Percentiles rank a stretch among this genome's conserved stretches.
phyloP scores from a whole-genome alignment of 1,284 basidiomycete genomes.

The Heliocybe sulcata region DNA sequence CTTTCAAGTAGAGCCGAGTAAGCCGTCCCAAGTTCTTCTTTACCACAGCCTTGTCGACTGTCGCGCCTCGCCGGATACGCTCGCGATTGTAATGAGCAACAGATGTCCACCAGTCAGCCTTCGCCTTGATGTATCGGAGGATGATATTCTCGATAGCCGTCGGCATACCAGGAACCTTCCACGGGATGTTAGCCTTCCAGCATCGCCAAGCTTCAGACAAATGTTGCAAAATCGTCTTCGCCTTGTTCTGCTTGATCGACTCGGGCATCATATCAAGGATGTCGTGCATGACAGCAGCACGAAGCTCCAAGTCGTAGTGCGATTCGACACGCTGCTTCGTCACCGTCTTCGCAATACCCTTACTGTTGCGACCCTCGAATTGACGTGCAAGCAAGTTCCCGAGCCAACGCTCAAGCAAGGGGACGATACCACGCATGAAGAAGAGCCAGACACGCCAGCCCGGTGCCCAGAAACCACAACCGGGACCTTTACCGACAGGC shows the following conservation, averaged over 20 bases:
- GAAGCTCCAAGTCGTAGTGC: constrained; percentile 95
- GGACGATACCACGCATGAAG: constrained; percentile 99
- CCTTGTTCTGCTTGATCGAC: constrained; percentile 98
- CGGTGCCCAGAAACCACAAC: constrained; percentile 99
- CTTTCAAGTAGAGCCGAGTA: constrained; percentile 92
- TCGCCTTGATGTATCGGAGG: constrained; percentile 97
- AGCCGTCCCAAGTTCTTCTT: constrained; percentile 93
- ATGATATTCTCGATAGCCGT: constrained; percentile 99
- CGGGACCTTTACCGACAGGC: constrained; percentile 98
- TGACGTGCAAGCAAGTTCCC: constrained; percentile 97
- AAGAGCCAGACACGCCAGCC: constrained; percentile 99
- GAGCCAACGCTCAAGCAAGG: constrained; percentile 94
- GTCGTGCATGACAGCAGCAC: constrained; percentile 99
- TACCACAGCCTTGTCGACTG: constrained; percentile 98
- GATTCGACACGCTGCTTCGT: constrained; percentile 99
- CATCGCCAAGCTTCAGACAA: constrained; percentile 97
- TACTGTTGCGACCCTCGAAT: constrained; percentile 96
- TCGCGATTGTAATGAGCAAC: constrained; percentile 94
- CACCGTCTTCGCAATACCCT: constrained; percentile 92
- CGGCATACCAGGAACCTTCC: constrained; percentile 97
- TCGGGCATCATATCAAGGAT: constrained; percentile 99
- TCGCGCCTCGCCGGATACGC: constrained; percentile 92
- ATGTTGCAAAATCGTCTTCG: constrained; percentile 97
- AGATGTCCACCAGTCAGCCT: constrained; percentile 99
- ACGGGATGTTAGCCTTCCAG: constrained; percentile 99